These are phyloP conservation scores for Brassica hybrid DNA, from an alignment of 441 rosid species.

Conservation along the genomic window DNA sequence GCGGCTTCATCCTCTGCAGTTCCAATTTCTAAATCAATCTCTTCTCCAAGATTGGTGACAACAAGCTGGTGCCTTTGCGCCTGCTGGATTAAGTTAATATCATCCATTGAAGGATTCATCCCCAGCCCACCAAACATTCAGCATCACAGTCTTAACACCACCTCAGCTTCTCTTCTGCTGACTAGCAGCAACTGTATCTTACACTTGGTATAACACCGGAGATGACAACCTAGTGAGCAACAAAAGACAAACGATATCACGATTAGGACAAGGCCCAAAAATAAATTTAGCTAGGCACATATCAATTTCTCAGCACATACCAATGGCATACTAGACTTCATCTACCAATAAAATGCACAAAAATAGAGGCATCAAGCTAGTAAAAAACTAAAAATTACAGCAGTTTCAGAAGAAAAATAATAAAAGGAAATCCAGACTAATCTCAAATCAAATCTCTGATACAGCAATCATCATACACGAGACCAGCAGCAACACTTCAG, in stretches of 20 bases:
- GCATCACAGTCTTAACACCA: conserved; percentile 67
- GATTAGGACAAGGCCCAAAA: conserved; percentile 6
- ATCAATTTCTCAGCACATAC: not conserved
- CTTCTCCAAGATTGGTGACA: conserved; percentile 94
- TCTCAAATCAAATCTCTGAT: too few relatives aligned
- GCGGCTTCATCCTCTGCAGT: conserved; percentile 92
- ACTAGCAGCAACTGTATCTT: conserved; percentile 38
- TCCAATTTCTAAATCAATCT: conserved; percentile 97
- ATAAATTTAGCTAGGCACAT: not conserved
- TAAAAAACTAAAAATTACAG: too few relatives aligned
- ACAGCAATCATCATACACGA: too few relatives aligned
- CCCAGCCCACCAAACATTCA: conserved; percentile 91
- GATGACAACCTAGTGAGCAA: conserved; percentile 23
- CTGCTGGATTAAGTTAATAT: conserved; percentile 95
- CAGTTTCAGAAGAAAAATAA: too few relatives aligned
- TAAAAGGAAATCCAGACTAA: too few relatives aligned
- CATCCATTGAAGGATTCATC: conserved; percentile 97
- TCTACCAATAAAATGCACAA: conserved; percentile 17
- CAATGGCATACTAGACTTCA: conserved; percentile 11
- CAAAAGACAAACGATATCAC: not conserved
- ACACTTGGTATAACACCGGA: conserved; percentile 19
- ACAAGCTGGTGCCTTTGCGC: conserved; percentile 97
- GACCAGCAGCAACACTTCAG: too few relatives aligned
- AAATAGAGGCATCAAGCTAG: conserved; percentile 14
- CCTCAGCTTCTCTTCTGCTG: conserved; percentile 44